Evolutionary conservation across 2,329 filamentous ascomycete genomes (phyloP).

Genomic region (Huntiella moniliformis): DNA sequence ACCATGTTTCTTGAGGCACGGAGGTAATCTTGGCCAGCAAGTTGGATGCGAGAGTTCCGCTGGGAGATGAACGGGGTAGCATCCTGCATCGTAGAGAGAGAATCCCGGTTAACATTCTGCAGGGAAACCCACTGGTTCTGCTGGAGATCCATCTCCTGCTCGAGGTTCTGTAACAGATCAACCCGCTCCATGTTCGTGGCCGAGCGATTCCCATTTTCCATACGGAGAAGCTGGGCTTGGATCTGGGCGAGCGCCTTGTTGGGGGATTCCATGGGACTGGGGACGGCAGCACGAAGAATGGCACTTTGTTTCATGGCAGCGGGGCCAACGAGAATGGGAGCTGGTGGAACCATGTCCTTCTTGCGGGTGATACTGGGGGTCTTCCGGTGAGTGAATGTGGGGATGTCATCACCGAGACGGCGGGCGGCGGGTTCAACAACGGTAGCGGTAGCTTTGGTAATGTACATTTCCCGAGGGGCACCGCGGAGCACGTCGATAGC

Average conservation of each 20-base stretch:
- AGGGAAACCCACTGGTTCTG: slow-evolving; percentile 41
- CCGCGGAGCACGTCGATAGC: slow-evolving; percentile 25
- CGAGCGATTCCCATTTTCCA: slow-evolving; percentile 19
- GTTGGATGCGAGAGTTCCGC: slow-evolving; percentile 1
- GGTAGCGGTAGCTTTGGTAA: neutral
- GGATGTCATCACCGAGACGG: slow-evolving; percentile 34
- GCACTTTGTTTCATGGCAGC: slow-evolving; percentile 22
- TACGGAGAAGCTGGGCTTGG: slow-evolving; percentile 30
- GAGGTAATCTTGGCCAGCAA: neutral
- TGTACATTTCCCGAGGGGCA: slow-evolving; percentile 5
- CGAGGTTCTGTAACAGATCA: slow-evolving; percentile 37
- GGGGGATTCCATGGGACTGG: slow-evolving; percentile 34
- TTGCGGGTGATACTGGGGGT: slow-evolving; percentile 27
- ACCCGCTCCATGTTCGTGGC: neutral
- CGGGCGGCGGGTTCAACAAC: slow-evolving; percentile 31
- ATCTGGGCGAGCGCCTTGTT: slow-evolving; percentile 27
- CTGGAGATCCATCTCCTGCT: slow-evolving; percentile 42
- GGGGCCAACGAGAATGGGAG: slow-evolving; percentile 31
- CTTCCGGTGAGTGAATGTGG: slow-evolving; percentile 37
- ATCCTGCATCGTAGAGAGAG: slow-evolving; percentile 27
- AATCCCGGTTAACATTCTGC: slow-evolving; percentile 32
- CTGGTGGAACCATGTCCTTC: slow-evolving; percentile 30
- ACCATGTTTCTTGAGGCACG: slow-evolving; percentile 5
- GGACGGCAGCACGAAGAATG: slow-evolving; percentile 28
- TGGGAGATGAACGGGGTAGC: slow-evolving; percentile 2